Evolutionary conservation across 148 eudicot genomes (phyloP).

Genomic region (Vaccinium vitisidaea): DNA sequence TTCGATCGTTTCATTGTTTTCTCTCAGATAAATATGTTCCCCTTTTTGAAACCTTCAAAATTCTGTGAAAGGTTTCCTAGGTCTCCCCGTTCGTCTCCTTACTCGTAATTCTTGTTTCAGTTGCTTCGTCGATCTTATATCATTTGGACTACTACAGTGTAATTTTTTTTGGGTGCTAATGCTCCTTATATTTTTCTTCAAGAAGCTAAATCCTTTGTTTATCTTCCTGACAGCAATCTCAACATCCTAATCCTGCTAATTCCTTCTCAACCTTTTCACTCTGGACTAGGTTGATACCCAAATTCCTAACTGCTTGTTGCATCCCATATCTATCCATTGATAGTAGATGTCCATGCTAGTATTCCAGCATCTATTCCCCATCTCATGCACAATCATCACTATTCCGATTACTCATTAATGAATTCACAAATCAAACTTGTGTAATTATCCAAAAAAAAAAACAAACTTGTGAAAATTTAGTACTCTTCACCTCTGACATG

Average conservation of each 20-base stretch:
- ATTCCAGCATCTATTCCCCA: background rate
- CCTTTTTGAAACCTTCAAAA: background rate
- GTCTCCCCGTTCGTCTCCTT: background rate
- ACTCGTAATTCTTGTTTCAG: background rate
- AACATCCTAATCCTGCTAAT: background rate
- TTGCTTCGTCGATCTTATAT: background rate
- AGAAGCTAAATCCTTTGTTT: background rate
- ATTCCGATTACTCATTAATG: background rate
- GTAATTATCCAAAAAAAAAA: too few relatives aligned
- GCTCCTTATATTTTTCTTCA: background rate
- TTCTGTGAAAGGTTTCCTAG: background rate
- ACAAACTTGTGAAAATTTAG: background rate
- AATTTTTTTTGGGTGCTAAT: background rate
- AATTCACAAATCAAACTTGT: background rate
- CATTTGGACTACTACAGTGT: background rate
- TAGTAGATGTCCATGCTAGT: background rate
- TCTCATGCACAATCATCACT: background rate
- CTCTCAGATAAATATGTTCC: background rate
- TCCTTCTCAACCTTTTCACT: background rate
- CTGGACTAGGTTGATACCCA: background rate
- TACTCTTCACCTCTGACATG: background rate
- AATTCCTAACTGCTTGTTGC: background rate
- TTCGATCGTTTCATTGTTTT: background rate
- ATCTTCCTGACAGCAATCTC: background rate
- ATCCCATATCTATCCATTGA: background rate